Base-by-base conservation (phyloP, 495 filamentous ascomycete genomes). In the Pseudomonodictys pantanalensis region DNA sequence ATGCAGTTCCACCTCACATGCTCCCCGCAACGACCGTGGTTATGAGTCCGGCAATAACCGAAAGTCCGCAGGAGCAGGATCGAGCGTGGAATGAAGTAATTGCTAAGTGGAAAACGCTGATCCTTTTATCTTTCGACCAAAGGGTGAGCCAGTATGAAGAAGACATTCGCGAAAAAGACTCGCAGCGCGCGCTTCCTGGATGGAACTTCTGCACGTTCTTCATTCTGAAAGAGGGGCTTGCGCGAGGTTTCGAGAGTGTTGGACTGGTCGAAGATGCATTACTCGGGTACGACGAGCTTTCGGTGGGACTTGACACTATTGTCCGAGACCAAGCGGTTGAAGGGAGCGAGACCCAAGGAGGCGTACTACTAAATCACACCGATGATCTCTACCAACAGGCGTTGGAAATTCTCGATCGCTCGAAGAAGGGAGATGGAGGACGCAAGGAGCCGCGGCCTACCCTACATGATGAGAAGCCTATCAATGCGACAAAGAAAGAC, bases 151-250 rank as follows among this genome's bases (percentile, higher is more conserved):
- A 97, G 67, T 97, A 97, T 71, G 93, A 98, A 68, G 92, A 97
- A 66, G 95, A 98, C 71, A 95, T 98, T 66, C 86, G 86, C 64
- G 95, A 96, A 69, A 91, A 89, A 66, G 93, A 97, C 65, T 82
- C 87, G 3, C 92, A 97, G 75, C 84, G 92, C 39, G 82, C 78
- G 39, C 74, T 98, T 22, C 93, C 95, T 2, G 93, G 93, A 0
- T 98, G 95, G 93, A 98, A 98, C 68, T 98, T 97, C 69, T 97
- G 92, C 71, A 97, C 95, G 0, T 98, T 97, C 69, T 98, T 98
- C 68, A 89, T 98, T 20, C 78, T 97, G 15, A 98, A 98, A 66
- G 93, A 98, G 69, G 93, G 93, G 3, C 78, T 98, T 39, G 91
- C 92, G 3, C 80, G 87, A 55, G 95, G 91, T 0, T 96, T 98